Conservation (phyloP, 129 eudicot genomes). For the Calendula officinalis region DNA sequence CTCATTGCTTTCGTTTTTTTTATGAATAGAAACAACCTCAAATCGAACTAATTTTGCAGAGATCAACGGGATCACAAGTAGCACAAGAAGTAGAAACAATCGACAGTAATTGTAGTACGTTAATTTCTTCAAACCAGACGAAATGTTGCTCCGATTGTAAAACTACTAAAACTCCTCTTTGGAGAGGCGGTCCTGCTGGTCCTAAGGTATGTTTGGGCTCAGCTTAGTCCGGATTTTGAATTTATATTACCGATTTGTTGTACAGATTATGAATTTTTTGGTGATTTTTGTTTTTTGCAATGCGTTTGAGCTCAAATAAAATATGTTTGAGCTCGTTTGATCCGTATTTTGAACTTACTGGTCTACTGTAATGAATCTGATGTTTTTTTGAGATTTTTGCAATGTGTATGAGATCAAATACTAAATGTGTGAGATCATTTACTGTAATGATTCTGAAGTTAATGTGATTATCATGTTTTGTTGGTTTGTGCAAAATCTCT, state of each 20-base stretch:
- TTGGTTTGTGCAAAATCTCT: no score
- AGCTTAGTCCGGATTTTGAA: no score
- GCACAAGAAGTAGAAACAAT: not conserved
- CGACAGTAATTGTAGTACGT: constrained; percentile 17
- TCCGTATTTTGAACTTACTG: not conserved
- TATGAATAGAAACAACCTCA: not conserved
- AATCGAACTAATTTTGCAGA: constrained; percentile 25
- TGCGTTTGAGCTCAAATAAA: not conserved
- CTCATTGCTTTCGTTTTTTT: not conserved
- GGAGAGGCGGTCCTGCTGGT: constrained; percentile 77
- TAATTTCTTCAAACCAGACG: constrained; percentile 21
- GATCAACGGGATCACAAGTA: constrained; percentile 7
- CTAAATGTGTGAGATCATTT: no score
- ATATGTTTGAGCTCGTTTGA: not conserved
- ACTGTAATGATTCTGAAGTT: not conserved
- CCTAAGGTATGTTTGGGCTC: constrained; percentile 47
- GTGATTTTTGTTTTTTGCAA: not conserved
- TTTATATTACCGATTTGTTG: not conserved
- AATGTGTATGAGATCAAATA: no score
- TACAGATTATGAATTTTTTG: not conserved
- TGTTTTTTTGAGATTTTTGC: no score
- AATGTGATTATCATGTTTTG: not conserved
- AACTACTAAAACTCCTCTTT: constrained; percentile 62
- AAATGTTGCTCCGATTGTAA: constrained; percentile 55
- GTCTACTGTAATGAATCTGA: not conserved